A percentile compares a stretch with the other conserved stretches of the same genome.
Evolutionary conservation across 352 stramenopile genomes (phyloP).

Genomic region (Thraustochytrium striatum): DNA sequence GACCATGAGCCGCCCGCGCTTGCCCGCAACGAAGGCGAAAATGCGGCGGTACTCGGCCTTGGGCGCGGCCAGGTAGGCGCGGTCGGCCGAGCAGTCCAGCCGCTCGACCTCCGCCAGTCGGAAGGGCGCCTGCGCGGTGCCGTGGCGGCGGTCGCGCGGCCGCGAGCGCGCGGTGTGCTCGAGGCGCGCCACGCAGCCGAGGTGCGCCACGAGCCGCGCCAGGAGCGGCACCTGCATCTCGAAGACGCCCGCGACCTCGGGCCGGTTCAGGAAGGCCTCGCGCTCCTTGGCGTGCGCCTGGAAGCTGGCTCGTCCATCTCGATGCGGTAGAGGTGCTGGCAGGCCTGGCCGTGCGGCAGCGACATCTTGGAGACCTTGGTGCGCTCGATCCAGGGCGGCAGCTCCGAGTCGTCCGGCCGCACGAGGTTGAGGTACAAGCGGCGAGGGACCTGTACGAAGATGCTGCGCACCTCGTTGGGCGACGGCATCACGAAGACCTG

Average conservation of each 20-base stretch:
- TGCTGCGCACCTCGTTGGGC: slow-evolving; percentile 66
- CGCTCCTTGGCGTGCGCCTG: not conserved
- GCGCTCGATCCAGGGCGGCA: not conserved
- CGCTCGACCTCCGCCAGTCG: not conserved
- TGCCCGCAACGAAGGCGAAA: not conserved
- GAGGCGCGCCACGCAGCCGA: slow-evolving; percentile 75
- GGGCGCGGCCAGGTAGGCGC: not conserved
- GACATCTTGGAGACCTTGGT: not conserved
- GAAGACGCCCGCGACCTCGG: slow-evolving; percentile 79
- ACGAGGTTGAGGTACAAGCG: slow-evolving; percentile 49
- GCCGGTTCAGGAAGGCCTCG: slow-evolving; percentile 67
- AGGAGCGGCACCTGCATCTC: slow-evolving; percentile 83
- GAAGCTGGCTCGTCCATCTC: slow-evolving; percentile 41
- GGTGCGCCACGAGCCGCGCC: slow-evolving; percentile 76
- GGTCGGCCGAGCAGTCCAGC: not conserved
- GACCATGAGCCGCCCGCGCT: slow-evolving; percentile 14
- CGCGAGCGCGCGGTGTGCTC: not conserved
- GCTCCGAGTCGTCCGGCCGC: slow-evolving; percentile 16
- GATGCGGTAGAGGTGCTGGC: slow-evolving; percentile 67
- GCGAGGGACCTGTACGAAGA: slow-evolving; percentile 54
- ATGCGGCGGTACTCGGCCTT: not conserved
- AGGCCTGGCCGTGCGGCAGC: not conserved
- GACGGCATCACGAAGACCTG: slow-evolving; percentile 90
- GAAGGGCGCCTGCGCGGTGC: not conserved
- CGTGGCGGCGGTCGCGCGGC: not conserved